Evolutionary conservation across 179 eudicot genomes (phyloP), one percentile per base, ranked within the genome.

Genomic region (Silene noctiflora): DNA sequence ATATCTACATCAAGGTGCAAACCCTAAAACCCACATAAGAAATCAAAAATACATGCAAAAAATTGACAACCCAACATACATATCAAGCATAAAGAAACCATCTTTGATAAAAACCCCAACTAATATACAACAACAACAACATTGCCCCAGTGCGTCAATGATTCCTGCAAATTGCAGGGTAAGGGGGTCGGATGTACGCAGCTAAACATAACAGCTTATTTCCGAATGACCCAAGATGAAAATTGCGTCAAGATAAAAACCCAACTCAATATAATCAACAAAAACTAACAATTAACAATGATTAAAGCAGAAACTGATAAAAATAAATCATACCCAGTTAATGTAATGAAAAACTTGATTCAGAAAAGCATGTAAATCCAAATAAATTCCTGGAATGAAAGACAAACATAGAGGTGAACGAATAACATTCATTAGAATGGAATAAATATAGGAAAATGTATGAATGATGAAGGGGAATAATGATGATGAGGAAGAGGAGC

Each of bases 361-460:
- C 75, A 70, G 51, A 51, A 35, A 5, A 65, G 44, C 78, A 75
- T 73, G 56, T 1, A 24, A 83, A 70, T 74, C 74, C 77, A 71
- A 75, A 63, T 74, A 0, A 5, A 9, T 16, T 60, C 55, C 75
- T 61, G 75, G 81, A 76, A 80, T 56, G 79, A 66, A 75, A 73
- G 59, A 77, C 19, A 74, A 72, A 42, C 48, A 62, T 17, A 0
- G 29, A 68, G n/a, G 7, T 21, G 0, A 3, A 10, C n/a, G n/a
- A n/a, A n/a, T n/a, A 61, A 53, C 22, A 10, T 1, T 4, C 22
- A 10, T 1, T 4, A 39, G 17, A 42, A 1, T 9, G 48, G 13
- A 42, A 8, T 8, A 1, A 10, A 42, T 55, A 72, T 72, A 51
- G 69, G 64, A 35, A 11, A 39, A 53, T 21, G 75, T 79, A 76